Base-by-base conservation (phyloP, 192 early-diverging fungal genomes). In the Pilobolus umbonatus region DNA sequence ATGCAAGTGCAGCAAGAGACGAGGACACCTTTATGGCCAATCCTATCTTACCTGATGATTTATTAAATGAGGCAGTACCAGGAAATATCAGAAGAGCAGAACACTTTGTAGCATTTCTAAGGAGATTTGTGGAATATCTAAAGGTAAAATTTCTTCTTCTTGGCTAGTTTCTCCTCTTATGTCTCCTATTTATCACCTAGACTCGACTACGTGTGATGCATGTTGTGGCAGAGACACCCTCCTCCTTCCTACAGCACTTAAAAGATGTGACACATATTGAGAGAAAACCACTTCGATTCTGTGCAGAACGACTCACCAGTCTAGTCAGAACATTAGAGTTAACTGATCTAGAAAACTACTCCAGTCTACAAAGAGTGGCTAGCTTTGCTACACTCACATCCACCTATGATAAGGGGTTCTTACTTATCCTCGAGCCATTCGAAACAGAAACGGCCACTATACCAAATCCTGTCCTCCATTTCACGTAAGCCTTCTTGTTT, bases 21-120 rank as follows among this genome's bases (percentile, higher is more conserved):
- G 89, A 92, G 36, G 93, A 95, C 49, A 75, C 88, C 46, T 78
- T 92, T 30, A 82, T 99, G 86, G 80, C 93, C 1, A 99, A 95
- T 75, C 97, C 97, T 45, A 90, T 91, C 2, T 60, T 99, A 17
- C 95, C 97, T 0, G 92, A 96, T 64, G 93, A 96, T 62, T 77
- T 99, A 9, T 66, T 98, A 57, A 73, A 80, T 24, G 97, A 99
- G 61, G 92, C 93, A 1, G 87, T 99, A 9, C 97, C 97, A 1
- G 97, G 97, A 4, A 98, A 95, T 65, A 99, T 99, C 65, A 82
- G 97, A 46, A 79, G 88, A 38, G 97, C 97, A 12, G 95, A 99
- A 66, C 97, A 99, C 73, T 99, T 99, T 77, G 91, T 99, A 7
- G 88, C 90, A 2, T 99, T 99, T 70, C 67, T 99, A 47, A 76